These are phyloP conservation scores for Trichoderma harzianum DNA, from an alignment of 2,329 filamentous ascomycete genomes.

Conservation along the genomic window DNA sequence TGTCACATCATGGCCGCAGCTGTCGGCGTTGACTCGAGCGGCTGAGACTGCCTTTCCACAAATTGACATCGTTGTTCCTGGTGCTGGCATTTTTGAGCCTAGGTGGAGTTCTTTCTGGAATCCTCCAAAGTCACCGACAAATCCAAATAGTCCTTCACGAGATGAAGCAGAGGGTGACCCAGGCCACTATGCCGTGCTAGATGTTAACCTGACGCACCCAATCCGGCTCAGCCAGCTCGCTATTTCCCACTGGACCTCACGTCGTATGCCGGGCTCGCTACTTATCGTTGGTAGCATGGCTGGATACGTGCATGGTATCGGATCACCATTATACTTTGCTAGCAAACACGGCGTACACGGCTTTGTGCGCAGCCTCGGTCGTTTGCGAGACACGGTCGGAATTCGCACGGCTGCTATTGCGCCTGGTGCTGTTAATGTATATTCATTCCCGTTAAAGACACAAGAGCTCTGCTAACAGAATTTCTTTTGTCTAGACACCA, in stretches of 20 bases:
- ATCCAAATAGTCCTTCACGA: not conserved
- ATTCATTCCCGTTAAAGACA: not conserved
- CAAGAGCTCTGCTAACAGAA: not conserved
- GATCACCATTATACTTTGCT: not conserved
- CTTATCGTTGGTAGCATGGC: not conserved
- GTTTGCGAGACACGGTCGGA: not conserved
- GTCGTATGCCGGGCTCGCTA: not conserved
- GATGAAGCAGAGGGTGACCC: not conserved
- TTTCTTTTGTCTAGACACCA: not conserved
- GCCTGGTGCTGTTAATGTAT: not conserved
- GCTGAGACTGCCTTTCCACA: not conserved
- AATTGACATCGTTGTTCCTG: not conserved
- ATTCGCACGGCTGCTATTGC: not conserved
- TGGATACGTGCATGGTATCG: not conserved
- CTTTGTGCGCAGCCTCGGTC: not conserved
- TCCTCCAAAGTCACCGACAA: not conserved
- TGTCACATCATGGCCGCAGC: not conserved
- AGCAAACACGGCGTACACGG: constrained; percentile 1
- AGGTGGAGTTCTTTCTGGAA: not conserved
- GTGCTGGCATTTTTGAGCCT: not conserved
- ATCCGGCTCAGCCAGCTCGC: not conserved
- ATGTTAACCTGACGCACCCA: not conserved
- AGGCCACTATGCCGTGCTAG: not conserved
- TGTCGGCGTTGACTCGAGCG: not conserved
- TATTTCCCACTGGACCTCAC: not conserved